A percentile compares a stretch with the other conserved stretches of the same genome.
These are phyloP conservation scores for Termitomyces sp. DNA, from an alignment of 768 basidiomycete genomes.

Conservation along the genomic window DNA sequence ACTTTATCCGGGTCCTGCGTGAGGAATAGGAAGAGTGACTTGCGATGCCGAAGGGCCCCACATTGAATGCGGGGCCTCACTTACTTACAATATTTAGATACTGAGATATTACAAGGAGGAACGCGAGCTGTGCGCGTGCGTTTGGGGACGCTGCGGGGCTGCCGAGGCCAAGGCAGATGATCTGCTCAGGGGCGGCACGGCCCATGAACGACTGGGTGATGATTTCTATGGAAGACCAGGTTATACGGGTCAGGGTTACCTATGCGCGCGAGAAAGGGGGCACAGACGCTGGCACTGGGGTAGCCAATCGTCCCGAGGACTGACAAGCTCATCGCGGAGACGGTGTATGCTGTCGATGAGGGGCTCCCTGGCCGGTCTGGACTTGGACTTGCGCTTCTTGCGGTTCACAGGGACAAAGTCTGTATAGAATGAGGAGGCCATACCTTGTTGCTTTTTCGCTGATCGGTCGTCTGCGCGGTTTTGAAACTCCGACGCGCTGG, in stretches of 20 bases:
- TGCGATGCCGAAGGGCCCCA: not conserved
- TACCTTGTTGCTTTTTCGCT: not conserved
- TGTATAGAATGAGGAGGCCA: slow-evolving; percentile 32
- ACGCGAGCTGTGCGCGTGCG: slow-evolving; percentile 63
- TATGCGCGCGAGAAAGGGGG: not conserved
- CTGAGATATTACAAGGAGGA: slow-evolving; percentile 51
- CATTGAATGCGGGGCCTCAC: not conserved
- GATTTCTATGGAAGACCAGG: slow-evolving; percentile 27
- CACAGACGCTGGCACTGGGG: slow-evolving; percentile 47
- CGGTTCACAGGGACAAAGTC: slow-evolving; percentile 48
- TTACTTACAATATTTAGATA: slow-evolving; percentile 51
- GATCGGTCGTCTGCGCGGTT: not conserved
- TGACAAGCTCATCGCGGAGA: slow-evolving; percentile 36
- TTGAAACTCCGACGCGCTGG: too few species aligned
- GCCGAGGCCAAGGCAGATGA: slow-evolving; percentile 71
- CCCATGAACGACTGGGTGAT: slow-evolving; percentile 23
- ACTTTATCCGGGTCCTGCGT: slow-evolving; percentile 42
- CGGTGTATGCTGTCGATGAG: slow-evolving; percentile 34
- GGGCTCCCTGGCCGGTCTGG: slow-evolving; percentile 24
- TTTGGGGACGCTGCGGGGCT: slow-evolving; percentile 59
- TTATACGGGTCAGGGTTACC: not conserved
- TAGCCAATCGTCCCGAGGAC: slow-evolving; percentile 43
- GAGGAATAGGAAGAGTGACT: slow-evolving; percentile 8
- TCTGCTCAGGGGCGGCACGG: slow-evolving; percentile 21
- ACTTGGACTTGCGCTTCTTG: slow-evolving; percentile 47